Evolutionary conservation across 768 basidiomycete species (phyloP).

Genomic region (Pisolithus marmoratus): DNA sequence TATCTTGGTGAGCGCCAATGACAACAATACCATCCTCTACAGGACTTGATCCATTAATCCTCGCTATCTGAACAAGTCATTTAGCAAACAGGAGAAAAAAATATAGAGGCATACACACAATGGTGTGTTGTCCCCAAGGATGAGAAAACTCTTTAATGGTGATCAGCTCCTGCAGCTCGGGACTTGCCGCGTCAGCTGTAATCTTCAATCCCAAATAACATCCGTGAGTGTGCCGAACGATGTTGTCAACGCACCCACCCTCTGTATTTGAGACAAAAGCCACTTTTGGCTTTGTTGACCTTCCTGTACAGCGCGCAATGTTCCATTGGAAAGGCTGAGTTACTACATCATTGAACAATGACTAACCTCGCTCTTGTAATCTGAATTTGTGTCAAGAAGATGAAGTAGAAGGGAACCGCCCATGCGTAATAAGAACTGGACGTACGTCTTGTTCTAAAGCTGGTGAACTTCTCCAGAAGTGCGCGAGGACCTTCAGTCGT

Average conservation of each 20-base stretch:
- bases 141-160: constrained; percentile 69
- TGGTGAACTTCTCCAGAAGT: constrained; percentile 61
- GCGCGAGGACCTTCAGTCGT: constrained; percentile 59
- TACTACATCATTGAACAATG: background rate
- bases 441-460: constrained; percentile 71
- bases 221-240: constrained; percentile 6
- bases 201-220: constrained; percentile 37
- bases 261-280: constrained; percentile 59
- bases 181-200: constrained; percentile 55
- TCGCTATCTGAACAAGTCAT: constrained; percentile 49
- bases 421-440: constrained; percentile 5
- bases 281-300: constrained; percentile 74
- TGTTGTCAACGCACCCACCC: constrained; percentile 37
- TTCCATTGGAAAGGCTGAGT: constrained; percentile 11
- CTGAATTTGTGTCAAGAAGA: constrained; percentile 31
- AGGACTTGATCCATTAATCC: constrained; percentile 66
- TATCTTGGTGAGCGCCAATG: constrained; percentile 80
- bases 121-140: constrained; percentile 80
- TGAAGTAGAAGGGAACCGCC: constrained; percentile 6
- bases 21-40: constrained; percentile 60
- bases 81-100: background rate
- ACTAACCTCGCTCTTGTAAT: constrained; percentile 70
- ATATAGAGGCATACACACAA: constrained; percentile 48
- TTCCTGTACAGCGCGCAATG: constrained; percentile 37
- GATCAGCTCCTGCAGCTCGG: constrained; percentile 51